phyloP scores from a whole-genome alignment of 2,329 filamentous ascomycete species.

The Ophiocordyceps sinensis region DNA sequence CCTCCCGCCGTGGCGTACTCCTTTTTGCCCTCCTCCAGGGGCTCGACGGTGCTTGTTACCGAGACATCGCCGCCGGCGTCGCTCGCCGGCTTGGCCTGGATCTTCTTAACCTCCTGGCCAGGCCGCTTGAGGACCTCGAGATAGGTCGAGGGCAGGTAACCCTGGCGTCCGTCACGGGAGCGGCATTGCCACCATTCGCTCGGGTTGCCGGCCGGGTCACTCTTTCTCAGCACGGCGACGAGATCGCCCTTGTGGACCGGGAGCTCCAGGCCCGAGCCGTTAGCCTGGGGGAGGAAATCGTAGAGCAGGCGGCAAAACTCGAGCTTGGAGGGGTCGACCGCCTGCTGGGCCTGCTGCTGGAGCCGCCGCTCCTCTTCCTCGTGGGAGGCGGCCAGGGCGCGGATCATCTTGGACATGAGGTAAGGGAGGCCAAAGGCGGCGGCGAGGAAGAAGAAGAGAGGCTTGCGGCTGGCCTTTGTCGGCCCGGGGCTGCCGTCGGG shows the following conservation, averaged over 20 bases:
- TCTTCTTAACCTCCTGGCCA: conserved; percentile 33
- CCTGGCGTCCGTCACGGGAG: conserved; percentile 75
- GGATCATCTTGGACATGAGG: conserved; percentile 92
- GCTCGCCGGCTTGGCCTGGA: conserved; percentile 31
- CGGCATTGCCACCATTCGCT: conserved; percentile 97
- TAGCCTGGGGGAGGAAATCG: conserved; percentile 73
- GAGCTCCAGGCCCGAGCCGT: conserved; percentile 58
- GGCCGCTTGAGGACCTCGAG: conserved; percentile 57
- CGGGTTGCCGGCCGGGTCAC: conserved; percentile 78
- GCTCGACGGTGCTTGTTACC: conserved; percentile 3
- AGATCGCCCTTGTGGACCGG: conserved; percentile 90
- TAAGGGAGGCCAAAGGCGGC: conserved; percentile 94
- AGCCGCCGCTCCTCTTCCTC: conserved; percentile 62
- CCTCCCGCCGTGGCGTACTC: conserved; percentile 38
- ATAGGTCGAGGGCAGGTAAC: conserved; percentile 85
- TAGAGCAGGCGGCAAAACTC: conserved; percentile 93
- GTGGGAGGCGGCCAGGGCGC: conserved; percentile 65
- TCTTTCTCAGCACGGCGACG: conserved; percentile 85
- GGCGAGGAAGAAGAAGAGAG: conserved; percentile 87
- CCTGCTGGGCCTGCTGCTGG: conserved; percentile 33
- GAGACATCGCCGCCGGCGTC: conserved; percentile 25
- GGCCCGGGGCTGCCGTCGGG: conserved; percentile 50
- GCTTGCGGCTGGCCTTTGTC: conserved; percentile 76
- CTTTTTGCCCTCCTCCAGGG: conserved; percentile 28
- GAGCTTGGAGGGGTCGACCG: conserved; percentile 75